Conservation (phyloP, 2,329 filamentous ascomycete genomes). For the Sporothrix phasma region DNA sequence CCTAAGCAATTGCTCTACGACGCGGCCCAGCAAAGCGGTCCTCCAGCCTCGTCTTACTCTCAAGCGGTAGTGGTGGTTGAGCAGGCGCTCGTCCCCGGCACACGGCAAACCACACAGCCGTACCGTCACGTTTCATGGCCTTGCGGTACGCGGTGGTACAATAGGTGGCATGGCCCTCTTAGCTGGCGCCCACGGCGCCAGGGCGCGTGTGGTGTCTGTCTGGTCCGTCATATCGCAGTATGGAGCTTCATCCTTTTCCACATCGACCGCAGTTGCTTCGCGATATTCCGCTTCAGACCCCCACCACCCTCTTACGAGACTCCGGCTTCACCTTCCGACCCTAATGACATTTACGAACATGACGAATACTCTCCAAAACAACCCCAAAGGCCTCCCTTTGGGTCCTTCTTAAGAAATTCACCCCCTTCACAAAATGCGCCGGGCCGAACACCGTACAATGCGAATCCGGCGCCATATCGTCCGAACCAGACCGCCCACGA, state of each 20-base stretch:
- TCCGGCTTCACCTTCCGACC: slow-evolving; percentile 14
- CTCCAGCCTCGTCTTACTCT: neutral
- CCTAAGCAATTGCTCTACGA: neutral
- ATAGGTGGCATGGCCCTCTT: neutral
- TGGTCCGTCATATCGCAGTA: neutral
- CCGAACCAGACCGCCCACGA: too few relatives aligned
- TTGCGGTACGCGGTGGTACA: neutral
- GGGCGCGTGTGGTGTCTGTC: neutral
- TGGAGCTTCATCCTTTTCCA: neutral
- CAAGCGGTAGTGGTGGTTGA: neutral
- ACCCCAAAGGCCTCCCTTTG: too few relatives aligned
- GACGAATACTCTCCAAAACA: too few relatives aligned
- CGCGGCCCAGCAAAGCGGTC: neutral
- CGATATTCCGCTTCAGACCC: neutral
- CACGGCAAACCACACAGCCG: neutral
- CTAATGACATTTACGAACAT: too few relatives aligned
- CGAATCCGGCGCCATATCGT: too few relatives aligned
- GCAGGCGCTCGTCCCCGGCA: neutral
- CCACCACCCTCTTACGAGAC: neutral
- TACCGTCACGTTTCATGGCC: neutral
- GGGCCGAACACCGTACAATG: too few relatives aligned
- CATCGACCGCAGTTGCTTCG: neutral
- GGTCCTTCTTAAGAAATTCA: too few relatives aligned
- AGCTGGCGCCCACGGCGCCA: neutral
- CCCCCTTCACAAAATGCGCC: too few relatives aligned